Evolutionary conservation across 2,329 filamentous ascomycete genomes (phyloP), one percentile per base, ranked within the genome.

Genomic region (Periconia digitata): DNA sequence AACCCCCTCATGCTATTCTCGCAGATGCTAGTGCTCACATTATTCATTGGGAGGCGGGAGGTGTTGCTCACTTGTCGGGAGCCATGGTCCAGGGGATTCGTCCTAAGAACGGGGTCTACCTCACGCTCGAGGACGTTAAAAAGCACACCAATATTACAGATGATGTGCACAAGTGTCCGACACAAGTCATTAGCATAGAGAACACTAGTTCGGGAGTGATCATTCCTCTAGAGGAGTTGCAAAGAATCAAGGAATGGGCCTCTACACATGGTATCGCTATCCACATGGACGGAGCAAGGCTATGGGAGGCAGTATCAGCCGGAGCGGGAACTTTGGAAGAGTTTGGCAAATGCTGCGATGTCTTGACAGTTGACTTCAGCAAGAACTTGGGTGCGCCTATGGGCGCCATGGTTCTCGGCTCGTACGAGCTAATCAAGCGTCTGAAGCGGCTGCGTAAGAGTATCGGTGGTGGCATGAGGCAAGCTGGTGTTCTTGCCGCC

Each of bases 361-460:
- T 83, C 44, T 76, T 92, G 10, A 89, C 81, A 54, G 74, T 94
- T 20, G 92, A 89, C 64, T 90, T 94, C 63, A 87, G 84, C 38
- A 94, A 95, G 67, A 89, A 89, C 0, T 79, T 94, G 0, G 90
- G 89, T 4, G 90, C 90, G 0, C 90, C 90, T 0, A 85, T 92
- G 39, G 90, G 89, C 3, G 87, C 84, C 61, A 84, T 92, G 23
- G 72, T 94, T 10, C 82, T 90, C 10, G 79, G 80, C 18, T 73
- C 75, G 5, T 73, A 75, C 46, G 69, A 72, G 1, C 81, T 85
- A 55, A 79, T 89, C 60, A 82, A 83, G 62, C 82, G 85, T 43
- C 84, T 85, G 3, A 75, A 86, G 15, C 89, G 87, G 84, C 79
- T 91, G 20, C 79, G 90, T 47, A 95, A 95, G 75, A 81, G 83